Percentiles rank a stretch among this genome's conserved stretches.
These are phyloP conservation scores for Suhomyces wounanorum DNA, from an alignment of 1,139 yeast genomes.

Conservation along the genomic window DNA sequence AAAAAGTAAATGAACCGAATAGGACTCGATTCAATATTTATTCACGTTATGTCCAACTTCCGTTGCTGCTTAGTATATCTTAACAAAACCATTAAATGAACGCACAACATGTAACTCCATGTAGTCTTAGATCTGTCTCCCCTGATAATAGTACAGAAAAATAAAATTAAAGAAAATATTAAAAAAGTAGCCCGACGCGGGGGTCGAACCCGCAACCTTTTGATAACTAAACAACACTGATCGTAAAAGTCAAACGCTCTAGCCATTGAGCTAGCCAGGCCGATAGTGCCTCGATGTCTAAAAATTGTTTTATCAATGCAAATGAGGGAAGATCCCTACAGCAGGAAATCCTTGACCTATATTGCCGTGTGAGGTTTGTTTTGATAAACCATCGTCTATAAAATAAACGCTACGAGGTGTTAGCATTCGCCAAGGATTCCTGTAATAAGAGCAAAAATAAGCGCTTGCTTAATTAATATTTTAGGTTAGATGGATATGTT, in stretches of 20 bases:
- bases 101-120: conserved; percentile 2
- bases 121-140: neutral
- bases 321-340: no score
- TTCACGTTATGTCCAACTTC: conserved; percentile 10
- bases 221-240: conserved; percentile 11
- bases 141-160: no score
- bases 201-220: conserved; percentile 30
- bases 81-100: conserved; percentile 1
- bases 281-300: neutral
- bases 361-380: no score
- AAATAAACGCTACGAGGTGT: no score
- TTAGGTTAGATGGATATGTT: neutral
- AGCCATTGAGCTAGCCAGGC: conserved; percentile 49
- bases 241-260: conserved; percentile 47
- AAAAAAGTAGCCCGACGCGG: conserved; percentile 20
- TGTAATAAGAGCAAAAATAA: no score
- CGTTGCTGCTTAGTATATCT: conserved; percentile 7
- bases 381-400: no score
- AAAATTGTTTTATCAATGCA: no score
- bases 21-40: conserved; percentile 11
- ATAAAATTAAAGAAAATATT: no score
- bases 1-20: conserved; percentile 10
- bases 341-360: no score
- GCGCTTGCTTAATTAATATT: neutral
- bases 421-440: no score